Evolutionary conservation across 164 flowering plant species (phyloP), one percentile per base, ranked within the genome.

Genomic region (Euptelea pleiosperma): DNA sequence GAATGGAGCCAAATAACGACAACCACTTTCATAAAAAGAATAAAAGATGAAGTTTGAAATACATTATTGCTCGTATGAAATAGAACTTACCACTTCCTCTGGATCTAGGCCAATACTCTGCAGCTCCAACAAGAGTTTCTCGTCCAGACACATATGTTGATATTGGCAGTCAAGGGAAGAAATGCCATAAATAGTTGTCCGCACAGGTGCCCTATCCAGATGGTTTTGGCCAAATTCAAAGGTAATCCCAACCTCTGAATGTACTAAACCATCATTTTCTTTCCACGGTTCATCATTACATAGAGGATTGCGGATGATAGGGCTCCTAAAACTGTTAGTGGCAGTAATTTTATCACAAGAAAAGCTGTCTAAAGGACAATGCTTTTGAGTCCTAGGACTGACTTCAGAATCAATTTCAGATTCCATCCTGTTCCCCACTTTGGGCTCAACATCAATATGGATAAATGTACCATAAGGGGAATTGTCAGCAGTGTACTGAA

Each of bases 81-180:
- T 43, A 48, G 54, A 63, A 41, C 79, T 45, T 82, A 91, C 98
- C 95, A 85, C 92, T 18, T 71, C 33, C 33, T 91, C 96, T 21
- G 79, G 81, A 69, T 61, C 76, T 50, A 91, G 60, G 52, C 87
- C 95, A 74, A 89, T 66, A 61, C 90, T 85, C 63, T 84, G 91
- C 36, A 91, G 82, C 75, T 91, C 98, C 65, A 81, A 45, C 62
- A 83, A 58, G 50, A 89, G 74, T 57, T 73, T 87, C 41, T 81
- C 92, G 21, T 88, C 84, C 31, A 83, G 54, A 61, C 52, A 61
- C 82, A 82, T 67, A 42, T 81, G 77, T 63, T 78, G 82, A 78
- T 83, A 89, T 40, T 63, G 73, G 55, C 71, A 61, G 44, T 79
- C 79, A 52, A 58, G 44, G n/a, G 75, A 62, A 67, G 78, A 63